phyloP scores from a whole-genome alignment of 371 early-diverging fungal species.

The Circinella umbellata region DNA sequence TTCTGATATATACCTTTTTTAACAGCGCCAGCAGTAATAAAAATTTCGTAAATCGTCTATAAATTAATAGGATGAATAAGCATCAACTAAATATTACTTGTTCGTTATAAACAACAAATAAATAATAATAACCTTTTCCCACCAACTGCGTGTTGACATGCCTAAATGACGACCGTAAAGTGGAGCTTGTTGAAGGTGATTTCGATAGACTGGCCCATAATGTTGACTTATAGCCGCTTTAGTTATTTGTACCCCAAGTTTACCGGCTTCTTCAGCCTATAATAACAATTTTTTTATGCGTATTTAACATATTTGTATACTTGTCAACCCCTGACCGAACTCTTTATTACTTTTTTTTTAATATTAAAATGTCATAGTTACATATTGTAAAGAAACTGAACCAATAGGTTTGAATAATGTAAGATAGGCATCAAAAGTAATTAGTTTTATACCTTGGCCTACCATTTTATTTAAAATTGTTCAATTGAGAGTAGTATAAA shows the following conservation, averaged over 20 bases:
- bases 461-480: background rate
- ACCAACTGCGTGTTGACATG: constrained; percentile 41
- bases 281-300: background rate
- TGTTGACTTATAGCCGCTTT: constrained; percentile 30
- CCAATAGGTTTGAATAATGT: constrained; percentile 46
- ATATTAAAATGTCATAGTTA: too few species aligned
- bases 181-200: constrained; percentile 36
- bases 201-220: constrained; percentile 37
- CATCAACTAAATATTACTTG: too few species aligned
- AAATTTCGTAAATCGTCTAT: constrained; percentile 39
- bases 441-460: constrained; percentile 21
- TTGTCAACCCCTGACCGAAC: too few species aligned
- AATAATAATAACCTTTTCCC: constrained; percentile 34
- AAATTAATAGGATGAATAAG: background rate
- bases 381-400: constrained; percentile 32
- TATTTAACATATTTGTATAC: too few species aligned
- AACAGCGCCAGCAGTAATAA: constrained; percentile 35
- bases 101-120: too few species aligned
- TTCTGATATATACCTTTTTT: constrained; percentile 32
- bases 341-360: too few species aligned
- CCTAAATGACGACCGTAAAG: constrained; percentile 43
- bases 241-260: constrained; percentile 36
- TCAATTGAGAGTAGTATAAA: background rate
- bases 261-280: constrained; percentile 46
- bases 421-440: constrained; percentile 51